These are phyloP conservation scores for Cyberlindnera lachancei DNA, from an alignment of 805 yeast genomes.

Conservation along the genomic window DNA sequence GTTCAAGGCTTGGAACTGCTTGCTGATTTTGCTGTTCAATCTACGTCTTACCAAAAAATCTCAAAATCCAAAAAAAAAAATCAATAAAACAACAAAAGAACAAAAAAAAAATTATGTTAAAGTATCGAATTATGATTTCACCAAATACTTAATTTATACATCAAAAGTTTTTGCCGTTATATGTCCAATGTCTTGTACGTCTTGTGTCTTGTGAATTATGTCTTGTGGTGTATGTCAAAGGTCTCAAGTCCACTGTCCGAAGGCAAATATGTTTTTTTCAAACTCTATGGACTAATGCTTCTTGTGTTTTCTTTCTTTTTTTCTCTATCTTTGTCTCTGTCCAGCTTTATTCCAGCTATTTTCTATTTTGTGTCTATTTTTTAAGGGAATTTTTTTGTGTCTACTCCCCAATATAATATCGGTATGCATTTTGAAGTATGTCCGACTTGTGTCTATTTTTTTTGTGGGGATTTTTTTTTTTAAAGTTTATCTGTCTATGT, in stretches of 20 bases:
- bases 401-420: too few species aligned
- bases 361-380: too few species aligned
- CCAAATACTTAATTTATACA: too few species aligned
- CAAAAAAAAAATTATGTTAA: too few species aligned
- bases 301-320: background rate
- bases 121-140: too few species aligned
- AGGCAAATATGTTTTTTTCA: too few species aligned
- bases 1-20: conserved; percentile 13
- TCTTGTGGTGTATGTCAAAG: too few species aligned
- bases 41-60: background rate
- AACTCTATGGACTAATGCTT: too few species aligned
- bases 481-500: background rate
- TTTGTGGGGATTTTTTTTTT: conserved; percentile 2
- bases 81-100: conserved; percentile 3
- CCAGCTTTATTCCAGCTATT: background rate
- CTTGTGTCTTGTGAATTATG: conserved; percentile 1
- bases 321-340: background rate
- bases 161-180: conserved; percentile 2
- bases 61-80: conserved; percentile 5
- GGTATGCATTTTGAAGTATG: too few species aligned
- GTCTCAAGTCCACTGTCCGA: too few species aligned
- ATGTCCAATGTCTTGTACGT: too few species aligned
- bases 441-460: conserved; percentile 1
- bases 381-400: too few species aligned
- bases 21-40: conserved; percentile 2